These are phyloP conservation scores for Prunus campanulata DNA, from an alignment of 306 rosid genomes.

Conservation along the genomic window DNA sequence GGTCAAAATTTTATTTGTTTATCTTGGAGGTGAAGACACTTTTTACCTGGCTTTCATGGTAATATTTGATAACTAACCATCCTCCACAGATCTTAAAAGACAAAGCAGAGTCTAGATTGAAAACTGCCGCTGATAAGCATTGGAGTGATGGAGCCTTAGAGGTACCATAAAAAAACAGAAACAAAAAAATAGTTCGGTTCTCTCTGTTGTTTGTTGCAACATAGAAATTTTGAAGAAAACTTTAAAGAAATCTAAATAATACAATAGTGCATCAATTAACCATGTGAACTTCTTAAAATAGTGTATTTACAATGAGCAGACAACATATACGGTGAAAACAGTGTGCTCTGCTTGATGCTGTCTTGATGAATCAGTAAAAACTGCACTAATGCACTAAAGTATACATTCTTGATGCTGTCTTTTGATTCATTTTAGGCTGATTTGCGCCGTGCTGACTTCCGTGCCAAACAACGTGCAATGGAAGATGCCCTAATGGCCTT, in stretches of 20 bases:
- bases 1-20: not conserved
- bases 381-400: not conserved
- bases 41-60: slow-evolving; percentile 10
- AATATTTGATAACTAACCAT: slow-evolving; percentile 7
- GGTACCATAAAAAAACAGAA: slow-evolving; percentile 37
- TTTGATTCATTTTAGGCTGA: slow-evolving; percentile 64
- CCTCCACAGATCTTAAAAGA: slow-evolving; percentile 65
- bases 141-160: slow-evolving; percentile 99
- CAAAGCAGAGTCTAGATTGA: slow-evolving; percentile 72
- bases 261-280: not conserved
- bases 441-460: slow-evolving; percentile 82
- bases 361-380: too few species aligned
- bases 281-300: not conserved
- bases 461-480: slow-evolving; percentile 94
- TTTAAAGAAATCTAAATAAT: not conserved
- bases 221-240: not conserved
- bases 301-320: not conserved
- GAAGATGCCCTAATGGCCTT: slow-evolving; percentile 91
- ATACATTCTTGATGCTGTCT: slow-evolving; percentile 21
- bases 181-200: not conserved
- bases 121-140: slow-evolving; percentile 87
- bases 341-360: not conserved
- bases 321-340: not conserved
- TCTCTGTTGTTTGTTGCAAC: slow-evolving; percentile 16
- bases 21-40: slow-evolving; percentile 19